Evolutionary conservation across 2,329 filamentous ascomycete genomes (phyloP).

Genomic region (Aspergillus amoenus): DNA sequence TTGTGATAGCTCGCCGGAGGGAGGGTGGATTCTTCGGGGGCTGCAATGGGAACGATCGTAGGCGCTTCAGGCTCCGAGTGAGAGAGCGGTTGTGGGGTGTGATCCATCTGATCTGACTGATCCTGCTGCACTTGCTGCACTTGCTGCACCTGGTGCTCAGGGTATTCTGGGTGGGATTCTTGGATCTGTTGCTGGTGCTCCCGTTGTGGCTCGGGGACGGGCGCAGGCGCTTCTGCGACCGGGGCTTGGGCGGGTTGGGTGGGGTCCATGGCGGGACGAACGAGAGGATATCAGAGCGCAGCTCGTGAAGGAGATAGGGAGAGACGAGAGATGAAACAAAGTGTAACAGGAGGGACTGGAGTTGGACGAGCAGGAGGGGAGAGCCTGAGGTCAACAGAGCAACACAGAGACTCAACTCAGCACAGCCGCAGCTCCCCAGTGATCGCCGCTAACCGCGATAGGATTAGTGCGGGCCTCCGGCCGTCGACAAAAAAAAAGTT

Average conservation of each 20-base stretch:
- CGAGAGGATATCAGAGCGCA: conserved; percentile 1
- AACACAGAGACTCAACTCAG: background rate
- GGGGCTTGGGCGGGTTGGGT: conserved; percentile 23
- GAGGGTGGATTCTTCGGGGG: conserved; percentile 38
- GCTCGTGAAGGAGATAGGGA: background rate
- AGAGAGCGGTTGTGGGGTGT: conserved; percentile 3
- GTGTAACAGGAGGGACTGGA: conserved; percentile 6
- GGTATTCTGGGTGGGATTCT: background rate
- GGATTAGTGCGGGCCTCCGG: conserved; percentile 29
- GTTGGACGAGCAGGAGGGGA: conserved; percentile 6
- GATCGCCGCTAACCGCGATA: conserved; percentile 38
- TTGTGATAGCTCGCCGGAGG: conserved; percentile 24
- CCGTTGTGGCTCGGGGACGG: conserved; percentile 6
- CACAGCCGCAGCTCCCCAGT: conserved; percentile 19
- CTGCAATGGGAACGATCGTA: conserved; percentile 30
- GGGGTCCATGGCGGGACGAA: conserved; percentile 3
- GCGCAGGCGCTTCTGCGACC: conserved; percentile 21
- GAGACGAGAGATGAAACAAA: background rate
- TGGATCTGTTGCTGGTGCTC: background rate
- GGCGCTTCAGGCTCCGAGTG: conserved; percentile 22
- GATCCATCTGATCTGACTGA: background rate
- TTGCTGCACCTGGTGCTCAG: background rate
- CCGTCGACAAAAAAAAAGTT: conserved; percentile 31
- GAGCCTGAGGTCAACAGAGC: conserved; percentile 15
- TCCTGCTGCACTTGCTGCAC: background rate